These are phyloP conservation scores for Colletotrichum scovillei DNA, from an alignment of 2,329 filamentous ascomycete genomes.

Conservation along the genomic window DNA sequence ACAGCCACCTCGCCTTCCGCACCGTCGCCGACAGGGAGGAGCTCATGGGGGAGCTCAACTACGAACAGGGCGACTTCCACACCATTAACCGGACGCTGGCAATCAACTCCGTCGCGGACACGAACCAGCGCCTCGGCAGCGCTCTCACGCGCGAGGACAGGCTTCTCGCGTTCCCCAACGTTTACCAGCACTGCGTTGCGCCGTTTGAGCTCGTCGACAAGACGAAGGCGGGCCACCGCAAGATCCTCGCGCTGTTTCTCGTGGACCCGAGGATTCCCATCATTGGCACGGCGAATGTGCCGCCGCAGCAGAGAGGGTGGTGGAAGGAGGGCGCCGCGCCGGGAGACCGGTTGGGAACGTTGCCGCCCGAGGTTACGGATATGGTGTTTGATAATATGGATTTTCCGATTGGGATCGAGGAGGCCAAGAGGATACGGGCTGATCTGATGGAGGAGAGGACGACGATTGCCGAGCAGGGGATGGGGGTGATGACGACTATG, in stretches of 20 bases:
- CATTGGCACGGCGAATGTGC: slow-evolving; percentile 57
- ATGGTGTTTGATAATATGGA: slow-evolving; percentile 40
- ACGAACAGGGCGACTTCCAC: slow-evolving; percentile 47
- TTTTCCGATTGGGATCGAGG: slow-evolving; percentile 37
- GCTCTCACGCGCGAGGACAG: slow-evolving; percentile 60
- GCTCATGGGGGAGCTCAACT: slow-evolving; percentile 39
- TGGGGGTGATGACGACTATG: neutral
- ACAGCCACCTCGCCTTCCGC: slow-evolving; percentile 62
- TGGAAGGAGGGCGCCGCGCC: slow-evolving; percentile 41
- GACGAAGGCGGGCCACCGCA: slow-evolving; percentile 65
- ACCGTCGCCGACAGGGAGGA: slow-evolving; percentile 50
- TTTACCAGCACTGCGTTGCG: slow-evolving; percentile 61
- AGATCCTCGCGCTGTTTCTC: slow-evolving; percentile 70
- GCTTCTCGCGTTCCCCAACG: slow-evolving; percentile 67
- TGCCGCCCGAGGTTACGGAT: slow-evolving; percentile 39
- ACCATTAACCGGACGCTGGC: slow-evolving; percentile 50
- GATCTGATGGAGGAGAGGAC: slow-evolving; percentile 44
- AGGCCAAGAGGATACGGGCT: slow-evolving; percentile 40
- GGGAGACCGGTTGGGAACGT: neutral
- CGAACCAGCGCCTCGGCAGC: slow-evolving; percentile 57
- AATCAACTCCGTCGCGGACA: slow-evolving; percentile 37
- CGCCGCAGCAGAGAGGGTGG: slow-evolving; percentile 55
- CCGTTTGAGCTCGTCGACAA: slow-evolving; percentile 64
- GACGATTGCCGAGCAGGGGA: neutral
- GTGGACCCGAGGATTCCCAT: slow-evolving; percentile 65